Percentiles rank a stretch among this genome's conserved stretches.
phyloP scores from a whole-genome alignment of 495 filamentous ascomycete genomes.

The Glarea lozoyensis region DNA sequence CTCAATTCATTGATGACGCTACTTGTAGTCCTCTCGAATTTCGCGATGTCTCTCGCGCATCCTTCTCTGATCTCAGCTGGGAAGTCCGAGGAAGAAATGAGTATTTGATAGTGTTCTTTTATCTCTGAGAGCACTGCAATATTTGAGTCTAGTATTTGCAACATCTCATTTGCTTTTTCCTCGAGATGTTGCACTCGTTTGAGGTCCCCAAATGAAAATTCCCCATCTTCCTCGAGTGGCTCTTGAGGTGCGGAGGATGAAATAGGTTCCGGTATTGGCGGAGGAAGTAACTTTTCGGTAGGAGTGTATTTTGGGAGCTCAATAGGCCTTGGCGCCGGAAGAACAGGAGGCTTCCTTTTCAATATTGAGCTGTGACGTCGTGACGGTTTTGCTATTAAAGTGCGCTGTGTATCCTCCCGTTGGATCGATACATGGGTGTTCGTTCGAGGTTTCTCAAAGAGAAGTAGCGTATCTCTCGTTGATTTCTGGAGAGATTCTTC shows the following conservation, averaged over 20 bases:
- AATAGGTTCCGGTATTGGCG: constrained; percentile 3
- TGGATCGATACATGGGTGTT: no score
- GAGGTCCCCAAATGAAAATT: constrained; percentile 31
- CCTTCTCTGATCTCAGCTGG: background rate
- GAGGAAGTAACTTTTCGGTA: constrained; percentile 7
- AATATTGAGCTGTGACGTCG: no score
- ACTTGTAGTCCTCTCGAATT: constrained; percentile 4
- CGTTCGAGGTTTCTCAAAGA: no score
- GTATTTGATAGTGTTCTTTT: constrained; percentile 21
- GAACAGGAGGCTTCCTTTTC: no score
- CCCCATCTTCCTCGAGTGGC: constrained; percentile 8
- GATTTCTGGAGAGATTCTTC: constrained; percentile 25
- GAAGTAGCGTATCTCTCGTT: no score
- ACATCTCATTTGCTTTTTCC: constrained; percentile 28
- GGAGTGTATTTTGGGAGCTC: background rate
- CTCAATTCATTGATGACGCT: constrained; percentile 9
- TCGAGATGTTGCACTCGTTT: constrained; percentile 29
- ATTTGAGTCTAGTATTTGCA: constrained; percentile 28
- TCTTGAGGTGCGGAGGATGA: constrained; percentile 4
- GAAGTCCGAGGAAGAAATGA: background rate
- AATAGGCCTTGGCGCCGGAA: background rate
- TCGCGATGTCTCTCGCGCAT: background rate
- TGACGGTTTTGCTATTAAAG: constrained; percentile 21
- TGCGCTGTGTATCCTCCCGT: constrained; percentile 19
- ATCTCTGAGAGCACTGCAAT: constrained; percentile 26